These are phyloP conservation scores for Pythium rishiriense DNA, from an alignment of 352 stramenopile species.

Conservation along the genomic window DNA sequence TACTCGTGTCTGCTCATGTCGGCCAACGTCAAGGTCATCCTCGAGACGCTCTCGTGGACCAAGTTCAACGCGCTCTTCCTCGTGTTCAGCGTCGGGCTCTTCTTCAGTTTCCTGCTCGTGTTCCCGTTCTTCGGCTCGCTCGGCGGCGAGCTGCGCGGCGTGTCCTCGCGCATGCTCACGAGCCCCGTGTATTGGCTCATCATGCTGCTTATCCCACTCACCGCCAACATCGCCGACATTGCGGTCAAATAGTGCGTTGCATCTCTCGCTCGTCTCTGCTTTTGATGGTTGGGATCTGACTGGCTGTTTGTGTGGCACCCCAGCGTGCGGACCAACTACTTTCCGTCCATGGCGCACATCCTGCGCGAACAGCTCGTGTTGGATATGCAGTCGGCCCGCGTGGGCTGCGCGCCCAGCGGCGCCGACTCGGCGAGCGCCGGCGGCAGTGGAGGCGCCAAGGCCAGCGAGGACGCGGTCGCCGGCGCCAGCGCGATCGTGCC, in stretches of 20 bases:
- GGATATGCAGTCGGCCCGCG: constrained; percentile 41
- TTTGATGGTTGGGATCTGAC: not conserved
- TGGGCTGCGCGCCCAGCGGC: constrained; percentile 17
- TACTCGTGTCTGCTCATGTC: constrained; percentile 78
- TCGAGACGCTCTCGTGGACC: constrained; percentile 80
- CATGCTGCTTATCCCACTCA: constrained; percentile 63
- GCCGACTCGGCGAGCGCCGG: not conserved
- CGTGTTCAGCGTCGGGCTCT: constrained; percentile 55
- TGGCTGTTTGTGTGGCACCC: constrained; percentile 1
- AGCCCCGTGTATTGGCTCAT: constrained; percentile 72
- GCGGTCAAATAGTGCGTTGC: constrained; percentile 67
- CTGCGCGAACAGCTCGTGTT: constrained; percentile 60
- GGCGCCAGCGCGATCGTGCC: not conserved
- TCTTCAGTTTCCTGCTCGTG: constrained; percentile 63
- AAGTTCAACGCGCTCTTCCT: constrained; percentile 65
- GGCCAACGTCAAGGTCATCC: constrained; percentile 70
- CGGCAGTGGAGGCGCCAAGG: not conserved
- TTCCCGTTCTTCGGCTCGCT: constrained; percentile 55
- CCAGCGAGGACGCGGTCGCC: not conserved
- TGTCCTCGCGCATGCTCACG: constrained; percentile 53
- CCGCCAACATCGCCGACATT: constrained; percentile 61
- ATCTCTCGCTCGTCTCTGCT: not conserved
- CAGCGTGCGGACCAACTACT: constrained; percentile 65
- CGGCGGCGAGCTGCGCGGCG: constrained; percentile 52
- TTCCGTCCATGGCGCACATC: constrained; percentile 66